Evolutionary conservation across 139 green algal genomes (phyloP), one percentile per base, ranked within the genome.

Genomic region (Chlamydomonas asymmetrica): DNA sequence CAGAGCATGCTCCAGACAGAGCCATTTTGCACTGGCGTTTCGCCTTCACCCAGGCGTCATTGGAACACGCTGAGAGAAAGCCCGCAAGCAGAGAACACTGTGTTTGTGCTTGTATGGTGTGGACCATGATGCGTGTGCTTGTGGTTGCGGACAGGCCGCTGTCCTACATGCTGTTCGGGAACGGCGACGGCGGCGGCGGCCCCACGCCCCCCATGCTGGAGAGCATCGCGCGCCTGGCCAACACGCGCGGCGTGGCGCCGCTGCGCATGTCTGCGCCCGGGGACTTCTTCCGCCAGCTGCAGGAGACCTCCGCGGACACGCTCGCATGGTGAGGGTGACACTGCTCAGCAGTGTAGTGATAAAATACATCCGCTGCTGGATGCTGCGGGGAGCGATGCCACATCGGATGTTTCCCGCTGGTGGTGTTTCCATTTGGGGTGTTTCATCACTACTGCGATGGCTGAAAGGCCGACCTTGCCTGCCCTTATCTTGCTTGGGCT

Each of bases 111-210:
- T 62, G 54, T 23, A 27, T 62, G 54, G 25, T 62, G n/a, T n/a
- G n/a, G n/a, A n/a, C n/a, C n/a, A n/a, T n/a, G n/a, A n/a, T n/a
- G n/a, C n/a, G n/a, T n/a, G n/a, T n/a, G n/a, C n/a, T n/a, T n/a
- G n/a, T n/a, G n/a, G n/a, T n/a, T n/a, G n/a, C n/a, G n/a, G n/a
- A n/a, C n/a, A n/a, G n/a, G 54, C 54, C 9, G 29, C 16, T 8
- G 5, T 63, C 73, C 27, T 49, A 78, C 57, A 68, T 84, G 73
- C 61, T 84, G 59, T 84, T 70, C 72, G 79, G 79, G 40, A 80
- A 80, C 60, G 79, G 79, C 7, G 79, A 84, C 43, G 79, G 79
- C 27, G 79, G 79, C 35, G 78, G 78, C 35, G 72, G 72, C 23
- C 72, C 78, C 45, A 84, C 78, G 6, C 29, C 37, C 5, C 60